Base-by-base conservation (phyloP, 2,329 filamentous ascomycete genomes). In the Penicillium sp. region DNA sequence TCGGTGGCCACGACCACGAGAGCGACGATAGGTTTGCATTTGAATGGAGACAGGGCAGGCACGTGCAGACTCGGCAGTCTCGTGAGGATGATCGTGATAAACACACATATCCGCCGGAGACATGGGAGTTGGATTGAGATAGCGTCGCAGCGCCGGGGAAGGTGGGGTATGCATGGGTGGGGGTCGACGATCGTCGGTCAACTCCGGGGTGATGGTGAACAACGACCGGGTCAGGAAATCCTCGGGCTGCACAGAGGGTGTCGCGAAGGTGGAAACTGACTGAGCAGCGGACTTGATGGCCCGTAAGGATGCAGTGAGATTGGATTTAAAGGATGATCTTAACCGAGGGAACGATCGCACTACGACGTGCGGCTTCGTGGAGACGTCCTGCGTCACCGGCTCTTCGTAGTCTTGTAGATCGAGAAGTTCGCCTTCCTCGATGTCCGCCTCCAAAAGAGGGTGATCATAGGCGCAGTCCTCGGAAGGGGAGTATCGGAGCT, bases 101-200 rank as follows among this genome's bases (percentile, higher is more conserved):
- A 72, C 67, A 58, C 76, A 71, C 58, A 78, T 71, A 58, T 78
- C 75, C 4, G 74, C 70, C 2, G 75, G 73, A 24, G 74, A 76
- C 47, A 74, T 65, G 3, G 77, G 74, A 36, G 76, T 75, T 0
- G 83, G 84, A 54, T 86, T 86, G 18, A 85, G 72, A 59, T 86
- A 86, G 33, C 83, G 78, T 39, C 84, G 76, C 26, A 85, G 71
- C 16, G 80, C 82, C 6, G 80, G 75, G 6, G 81, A 80, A 0
- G 83, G 81, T 1, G 80, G 73, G 21, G 78, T 79, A 51, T 77
- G 70, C 57, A 80, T 75, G 2, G 78, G 76, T 41, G 77, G 78
- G 13, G 84, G 84, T 15, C 83, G 78, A 64, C 84, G 79, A 65
- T 86, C 84, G 58, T 83, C 81, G 26, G 81, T 82, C 62, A 84